Conservation (phyloP, 2,329 filamentous ascomycete species). For the Beauveria australis region DNA sequence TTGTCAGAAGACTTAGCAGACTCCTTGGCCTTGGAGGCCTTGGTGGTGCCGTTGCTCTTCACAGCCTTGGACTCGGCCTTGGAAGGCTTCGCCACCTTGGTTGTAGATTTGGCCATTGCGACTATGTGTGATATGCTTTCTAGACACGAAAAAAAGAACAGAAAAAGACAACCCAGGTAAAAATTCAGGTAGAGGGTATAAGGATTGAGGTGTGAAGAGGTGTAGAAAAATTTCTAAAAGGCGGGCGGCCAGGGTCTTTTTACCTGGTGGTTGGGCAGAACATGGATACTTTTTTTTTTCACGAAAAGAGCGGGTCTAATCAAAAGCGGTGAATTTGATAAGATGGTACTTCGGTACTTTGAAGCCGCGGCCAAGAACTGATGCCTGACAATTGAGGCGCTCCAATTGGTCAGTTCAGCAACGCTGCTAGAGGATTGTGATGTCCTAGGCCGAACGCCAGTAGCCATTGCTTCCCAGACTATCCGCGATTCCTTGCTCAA, state of each 20-base stretch:
- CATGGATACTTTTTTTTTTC: slow-evolving; percentile 22
- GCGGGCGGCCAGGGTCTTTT: slow-evolving; percentile 16
- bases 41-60: slow-evolving; percentile 61
- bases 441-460: slow-evolving; percentile 2
- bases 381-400: slow-evolving; percentile 19
- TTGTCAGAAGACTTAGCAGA: slow-evolving; percentile 54
- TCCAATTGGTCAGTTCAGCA: background rate
- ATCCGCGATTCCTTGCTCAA: background rate
- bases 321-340: slow-evolving; percentile 27
- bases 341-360: background rate
- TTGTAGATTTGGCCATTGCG: slow-evolving; percentile 61
- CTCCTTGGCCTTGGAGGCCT: slow-evolving; percentile 61
- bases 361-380: background rate
- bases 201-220: slow-evolving; percentile 2
- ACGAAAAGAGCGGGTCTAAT: slow-evolving; percentile 24
- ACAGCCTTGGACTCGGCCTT: slow-evolving; percentile 47
- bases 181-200: slow-evolving; percentile 14
- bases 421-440: slow-evolving; percentile 10
- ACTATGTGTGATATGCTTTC: slow-evolving; percentile 17
- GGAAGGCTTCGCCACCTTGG: slow-evolving; percentile 43
- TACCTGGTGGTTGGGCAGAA: slow-evolving; percentile 19
- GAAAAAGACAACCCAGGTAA: slow-evolving; percentile 13
- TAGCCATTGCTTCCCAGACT: background rate
- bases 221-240: slow-evolving; percentile 15
- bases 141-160: slow-evolving; percentile 12